These are phyloP conservation scores for Linnemannia elongata DNA, from an alignment of 192 early-diverging fungal species.

Conservation along the genomic window DNA sequence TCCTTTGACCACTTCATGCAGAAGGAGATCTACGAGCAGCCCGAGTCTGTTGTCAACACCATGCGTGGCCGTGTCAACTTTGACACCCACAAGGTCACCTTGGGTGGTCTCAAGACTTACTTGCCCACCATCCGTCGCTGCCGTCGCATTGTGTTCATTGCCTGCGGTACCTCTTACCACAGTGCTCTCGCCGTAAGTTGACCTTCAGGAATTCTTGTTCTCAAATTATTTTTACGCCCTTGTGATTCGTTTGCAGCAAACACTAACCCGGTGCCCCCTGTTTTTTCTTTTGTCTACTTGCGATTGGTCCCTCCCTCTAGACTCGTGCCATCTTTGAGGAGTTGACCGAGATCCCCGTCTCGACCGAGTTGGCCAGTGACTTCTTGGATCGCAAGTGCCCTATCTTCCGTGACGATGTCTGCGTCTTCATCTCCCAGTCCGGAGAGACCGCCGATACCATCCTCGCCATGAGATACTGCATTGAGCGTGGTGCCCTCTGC, in stretches of 20 bases:
- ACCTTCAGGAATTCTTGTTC: background rate
- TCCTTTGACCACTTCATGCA: conserved; percentile 99
- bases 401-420: conserved; percentile 99
- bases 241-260: background rate
- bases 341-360: conserved; percentile 95
- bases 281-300: background rate
- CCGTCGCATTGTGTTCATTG: conserved; percentile 95
- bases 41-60: conserved; percentile 99
- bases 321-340: conserved; percentile 98
- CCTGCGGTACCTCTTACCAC: conserved; percentile 98
- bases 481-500: conserved; percentile 96
- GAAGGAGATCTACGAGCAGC: conserved; percentile 99
- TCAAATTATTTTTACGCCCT: background rate
- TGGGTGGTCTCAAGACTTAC: conserved; percentile 96
- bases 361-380: conserved; percentile 92
- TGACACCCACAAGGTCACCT: conserved; percentile 88
- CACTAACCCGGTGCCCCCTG: background rate
- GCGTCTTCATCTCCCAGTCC: conserved; percentile 98
- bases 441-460: conserved; percentile 99
- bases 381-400: conserved; percentile 96
- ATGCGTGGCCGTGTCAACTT: conserved; percentile 99
- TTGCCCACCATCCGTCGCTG: conserved; percentile 94
- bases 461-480: conserved; percentile 96
- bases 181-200: conserved; percentile 90
- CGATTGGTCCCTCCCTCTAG: conserved; percentile 39